A percentile compares a stretch with the other conserved stretches of the same genome.
Evolutionary conservation across 176 grass and related monocot genomes (phyloP).

Genomic region (Aegilops speltoides): DNA sequence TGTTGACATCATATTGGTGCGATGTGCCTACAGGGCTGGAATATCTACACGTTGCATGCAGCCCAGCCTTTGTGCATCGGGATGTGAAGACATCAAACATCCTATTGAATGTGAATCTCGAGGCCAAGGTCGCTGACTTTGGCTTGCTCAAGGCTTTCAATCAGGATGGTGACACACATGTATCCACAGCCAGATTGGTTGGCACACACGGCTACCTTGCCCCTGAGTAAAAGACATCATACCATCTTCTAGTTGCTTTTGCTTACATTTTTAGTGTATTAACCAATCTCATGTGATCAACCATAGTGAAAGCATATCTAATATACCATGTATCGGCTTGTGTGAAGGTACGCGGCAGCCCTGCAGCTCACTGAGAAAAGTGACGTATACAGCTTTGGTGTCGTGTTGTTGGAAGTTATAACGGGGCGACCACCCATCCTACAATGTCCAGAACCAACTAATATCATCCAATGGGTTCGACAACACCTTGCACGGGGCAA

Average conservation of each 20-base stretch:
- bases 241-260: neutral
- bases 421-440: conserved; percentile 37
- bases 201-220: conserved; percentile 62
- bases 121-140: conserved; percentile 83
- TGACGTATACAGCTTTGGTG: conserved; percentile 65
- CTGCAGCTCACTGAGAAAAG: conserved; percentile 33
- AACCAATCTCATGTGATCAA: neutral
- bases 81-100: conserved; percentile 70
- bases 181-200: conserved; percentile 20
- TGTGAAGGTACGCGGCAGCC: conserved; percentile 21
- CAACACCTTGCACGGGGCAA: conserved; percentile 34
- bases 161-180: conserved; percentile 7
- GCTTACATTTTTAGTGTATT: neutral
- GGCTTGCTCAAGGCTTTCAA: conserved; percentile 50
- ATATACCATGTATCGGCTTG: neutral
- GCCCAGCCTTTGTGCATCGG: conserved; percentile 39
- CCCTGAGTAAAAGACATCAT: conserved; percentile 31
- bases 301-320: neutral
- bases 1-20: neutral
- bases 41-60: conserved; percentile 65
- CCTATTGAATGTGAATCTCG: conserved; percentile 39
- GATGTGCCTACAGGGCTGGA: conserved; percentile 31
- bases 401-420: conserved; percentile 47
- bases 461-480: conserved; percentile 42
- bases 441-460: conserved; percentile 4